Evolutionary conservation across 495 filamentous ascomycete species (phyloP).

Genomic region (Halenospora varia): DNA sequence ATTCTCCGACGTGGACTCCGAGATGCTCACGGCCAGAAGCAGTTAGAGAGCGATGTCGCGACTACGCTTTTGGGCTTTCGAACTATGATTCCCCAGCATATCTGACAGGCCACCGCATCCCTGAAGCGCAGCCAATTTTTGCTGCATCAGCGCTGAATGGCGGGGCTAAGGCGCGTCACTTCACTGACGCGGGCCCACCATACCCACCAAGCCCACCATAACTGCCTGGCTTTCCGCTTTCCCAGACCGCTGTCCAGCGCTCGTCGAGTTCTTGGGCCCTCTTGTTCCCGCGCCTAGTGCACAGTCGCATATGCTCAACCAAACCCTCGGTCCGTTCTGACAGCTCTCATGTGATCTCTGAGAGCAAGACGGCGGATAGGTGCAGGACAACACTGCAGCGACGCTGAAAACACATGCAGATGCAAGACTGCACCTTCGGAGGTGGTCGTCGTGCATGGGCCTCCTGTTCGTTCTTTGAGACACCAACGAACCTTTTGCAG

Average conservation of each 20-base stretch:
- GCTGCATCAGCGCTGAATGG: background rate
- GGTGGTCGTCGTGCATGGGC: background rate
- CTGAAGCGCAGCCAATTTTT: background rate
- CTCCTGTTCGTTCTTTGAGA: background rate
- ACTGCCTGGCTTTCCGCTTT: too few relatives aligned
- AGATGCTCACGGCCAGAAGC: background rate
- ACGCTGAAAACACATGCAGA: background rate
- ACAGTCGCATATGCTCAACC: background rate
- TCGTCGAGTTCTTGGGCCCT: too few relatives aligned
- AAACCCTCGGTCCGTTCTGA: background rate
- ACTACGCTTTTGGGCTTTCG: background rate
- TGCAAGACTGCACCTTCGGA: background rate
- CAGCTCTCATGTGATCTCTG: background rate
- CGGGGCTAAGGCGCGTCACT: background rate
- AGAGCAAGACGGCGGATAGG: too few relatives aligned
- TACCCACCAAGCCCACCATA: too few relatives aligned
- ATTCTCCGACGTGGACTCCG: slow-evolving; percentile 8
- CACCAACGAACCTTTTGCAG: background rate
- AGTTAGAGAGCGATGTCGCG: background rate
- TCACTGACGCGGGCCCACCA: background rate
- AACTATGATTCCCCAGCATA: too few relatives aligned
- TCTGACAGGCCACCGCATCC: slow-evolving; percentile 2
- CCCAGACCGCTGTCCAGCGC: background rate
- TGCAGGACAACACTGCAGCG: too few relatives aligned
- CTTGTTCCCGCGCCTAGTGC: background rate